Evolutionary conservation across 345 rosid genomes (phyloP), one percentile per base, ranked within the genome.

Genomic region (Eucalyptus polyanthemos): DNA sequence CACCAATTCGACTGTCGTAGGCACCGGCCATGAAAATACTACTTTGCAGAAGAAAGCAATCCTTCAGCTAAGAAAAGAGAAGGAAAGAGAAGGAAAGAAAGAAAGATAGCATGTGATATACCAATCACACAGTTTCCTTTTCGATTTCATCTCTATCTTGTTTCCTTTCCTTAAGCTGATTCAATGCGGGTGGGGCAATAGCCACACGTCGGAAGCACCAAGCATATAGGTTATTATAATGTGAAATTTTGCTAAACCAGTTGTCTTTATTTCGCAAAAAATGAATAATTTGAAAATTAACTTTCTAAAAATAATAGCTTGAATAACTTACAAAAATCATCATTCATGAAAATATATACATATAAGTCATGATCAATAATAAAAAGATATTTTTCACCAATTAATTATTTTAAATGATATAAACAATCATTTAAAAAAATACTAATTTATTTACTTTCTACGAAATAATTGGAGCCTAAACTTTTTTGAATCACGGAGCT

Each of bases 281-380:
- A 2, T n/a, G 3, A 31, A 67, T 67, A 1, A n/a, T 67, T 31
- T 67, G 0, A 8, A 31, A 15, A 31, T 0, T n/a, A 1, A 65
- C 6, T 60, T 12, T 45, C 47, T 45, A 45, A 3, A 29, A 65
- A 62, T 29, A 16, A 65, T 29, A 34, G 2, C 3, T 65, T 6
- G 19, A 29, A 65, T 65, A 8, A 6, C 34, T 34, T 34, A 56
- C 0, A 56, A 22, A 24, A 56, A 56, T 56, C 5, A 56, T 8
- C 60, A 4, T 56, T 56, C 29, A 24, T 56, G 12, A 24, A 56
- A 22, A 56, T 24, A 24, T 22, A 22, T 56, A 10, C 29, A 56
- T 24, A 56, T 24, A 56, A 56, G 5, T 56, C 1, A 1, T 10
- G 6, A 56, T 24, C 14, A 10, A 56, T 24, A 24, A n/a, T 65